These are phyloP conservation scores for Aureobasidium pullulans DNA, from an alignment of 2,329 filamentous ascomycete species.

Conservation along the genomic window DNA sequence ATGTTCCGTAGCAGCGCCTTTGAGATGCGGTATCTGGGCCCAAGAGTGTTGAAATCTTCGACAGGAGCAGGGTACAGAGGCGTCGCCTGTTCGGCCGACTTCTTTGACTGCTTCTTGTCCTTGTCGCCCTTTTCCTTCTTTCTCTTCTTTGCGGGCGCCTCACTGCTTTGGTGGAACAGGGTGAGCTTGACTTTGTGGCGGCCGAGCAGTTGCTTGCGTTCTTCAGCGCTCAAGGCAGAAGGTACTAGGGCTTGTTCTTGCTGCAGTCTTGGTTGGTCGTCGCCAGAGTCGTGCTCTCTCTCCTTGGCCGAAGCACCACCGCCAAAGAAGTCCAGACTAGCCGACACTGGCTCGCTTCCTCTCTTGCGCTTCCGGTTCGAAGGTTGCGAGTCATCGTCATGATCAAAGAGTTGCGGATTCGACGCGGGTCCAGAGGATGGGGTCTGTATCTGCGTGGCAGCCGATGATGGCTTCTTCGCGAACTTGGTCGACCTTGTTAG, in stretches of 20 bases:
- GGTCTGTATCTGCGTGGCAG: not conserved
- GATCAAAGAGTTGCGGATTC: slow-evolving; percentile 14
- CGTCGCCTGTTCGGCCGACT: slow-evolving; percentile 42
- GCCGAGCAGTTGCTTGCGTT: slow-evolving; percentile 66
- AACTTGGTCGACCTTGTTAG: slow-evolving; percentile 10
- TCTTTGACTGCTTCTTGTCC: slow-evolving; percentile 28
- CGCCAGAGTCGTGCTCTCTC: slow-evolving; percentile 1
- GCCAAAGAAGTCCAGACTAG: slow-evolving; percentile 40
- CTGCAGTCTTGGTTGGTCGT: slow-evolving; percentile 11
- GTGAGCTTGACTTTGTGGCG: slow-evolving; percentile 81
- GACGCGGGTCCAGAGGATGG: slow-evolving; percentile 8
- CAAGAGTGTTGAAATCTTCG: slow-evolving; percentile 66
- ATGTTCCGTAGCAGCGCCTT: slow-evolving; percentile 70
- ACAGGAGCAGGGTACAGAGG: slow-evolving; percentile 73
- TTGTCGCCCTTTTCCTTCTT: slow-evolving; percentile 38
- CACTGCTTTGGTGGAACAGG: slow-evolving; percentile 47
- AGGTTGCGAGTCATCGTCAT: not conserved
- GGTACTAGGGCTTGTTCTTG: slow-evolving; percentile 15
- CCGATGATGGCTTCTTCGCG: not conserved
- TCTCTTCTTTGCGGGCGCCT: slow-evolving; percentile 17
- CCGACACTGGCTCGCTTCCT: slow-evolving; percentile 24
- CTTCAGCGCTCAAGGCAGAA: slow-evolving; percentile 52
- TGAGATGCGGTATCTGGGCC: slow-evolving; percentile 64
- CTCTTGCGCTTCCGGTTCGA: slow-evolving; percentile 37
- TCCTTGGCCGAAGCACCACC: slow-evolving; percentile 15